A percentile compares a stretch with the other conserved stretches of the same genome.
Evolutionary conservation across 148 eudicot species (phyloP).

Genomic region (Dianthus caryophyllus): DNA sequence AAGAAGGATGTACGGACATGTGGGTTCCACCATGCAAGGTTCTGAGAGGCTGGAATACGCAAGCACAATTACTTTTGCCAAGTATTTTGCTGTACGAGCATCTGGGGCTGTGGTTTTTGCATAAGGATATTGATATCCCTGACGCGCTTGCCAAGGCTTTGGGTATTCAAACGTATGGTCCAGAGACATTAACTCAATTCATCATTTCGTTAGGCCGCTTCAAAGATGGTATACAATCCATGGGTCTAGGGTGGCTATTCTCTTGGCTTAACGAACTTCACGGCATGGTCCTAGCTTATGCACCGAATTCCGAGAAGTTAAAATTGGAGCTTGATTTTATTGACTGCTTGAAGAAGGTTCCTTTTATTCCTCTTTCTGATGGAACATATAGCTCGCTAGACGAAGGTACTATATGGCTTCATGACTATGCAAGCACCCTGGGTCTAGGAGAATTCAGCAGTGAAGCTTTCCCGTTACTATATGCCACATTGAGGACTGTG

Average conservation of each 20-base stretch:
- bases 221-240: constrained; percentile 50
- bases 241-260: constrained; percentile 68
- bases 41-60: constrained; percentile 62
- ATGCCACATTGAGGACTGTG: constrained; percentile 61
- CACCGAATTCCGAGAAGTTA: constrained; percentile 23
- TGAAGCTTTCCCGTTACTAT: constrained; percentile 53
- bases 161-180: constrained; percentile 76
- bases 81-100: constrained; percentile 56
- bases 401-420: constrained; percentile 80
- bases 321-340: constrained; percentile 41
- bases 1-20: constrained; percentile 49
- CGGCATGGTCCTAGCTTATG: constrained; percentile 41
- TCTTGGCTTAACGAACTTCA: constrained; percentile 61
- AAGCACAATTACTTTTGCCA: constrained; percentile 55
- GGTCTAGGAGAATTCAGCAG: constrained; percentile 35
- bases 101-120: constrained; percentile 69
- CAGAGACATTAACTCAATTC: constrained; percentile 53
- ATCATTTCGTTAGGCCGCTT: constrained; percentile 48
- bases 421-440: constrained; percentile 35
- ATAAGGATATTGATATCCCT: constrained; percentile 53
- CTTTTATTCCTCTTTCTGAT: constrained; percentile 82
- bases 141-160: constrained; percentile 72
- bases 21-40: constrained; percentile 95
- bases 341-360: constrained; percentile 44
- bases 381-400: constrained; percentile 62